phyloP scores from a whole-genome alignment of 768 basidiomycete species.

The Trametes cubensis region DNA sequence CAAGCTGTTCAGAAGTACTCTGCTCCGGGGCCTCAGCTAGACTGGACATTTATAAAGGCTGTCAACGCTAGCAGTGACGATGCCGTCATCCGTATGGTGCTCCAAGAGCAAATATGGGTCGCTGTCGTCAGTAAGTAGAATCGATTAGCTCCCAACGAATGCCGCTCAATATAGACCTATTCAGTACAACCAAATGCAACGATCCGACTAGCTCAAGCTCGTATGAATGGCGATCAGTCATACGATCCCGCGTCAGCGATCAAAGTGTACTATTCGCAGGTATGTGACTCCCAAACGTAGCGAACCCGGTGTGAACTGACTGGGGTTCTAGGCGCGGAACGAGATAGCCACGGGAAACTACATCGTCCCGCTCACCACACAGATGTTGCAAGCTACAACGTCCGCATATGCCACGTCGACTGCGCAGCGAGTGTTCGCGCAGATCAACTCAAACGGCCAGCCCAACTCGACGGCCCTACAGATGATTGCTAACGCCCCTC shows the following conservation, averaged over 20 bases:
- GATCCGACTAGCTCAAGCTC: slow-evolving; percentile 34
- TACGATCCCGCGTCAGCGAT: slow-evolving; percentile 42
- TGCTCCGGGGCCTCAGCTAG: slow-evolving; percentile 27
- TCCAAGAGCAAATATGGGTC: slow-evolving; percentile 45
- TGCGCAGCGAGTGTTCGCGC: slow-evolving; percentile 31
- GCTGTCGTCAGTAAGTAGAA: slow-evolving; percentile 41
- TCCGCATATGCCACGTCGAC: slow-evolving; percentile 28
- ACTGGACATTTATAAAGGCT: slow-evolving; percentile 29
- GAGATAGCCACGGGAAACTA: slow-evolving; percentile 45
- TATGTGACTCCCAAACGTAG: slow-evolving; percentile 2
- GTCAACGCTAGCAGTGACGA: slow-evolving; percentile 30
- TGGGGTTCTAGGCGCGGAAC: slow-evolving; percentile 35
- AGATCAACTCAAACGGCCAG: slow-evolving; percentile 30
- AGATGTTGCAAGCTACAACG: slow-evolving; percentile 30
- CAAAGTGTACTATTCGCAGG: slow-evolving; percentile 47
- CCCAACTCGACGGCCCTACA: slow-evolving; percentile 44
- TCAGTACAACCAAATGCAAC: slow-evolving; percentile 43
- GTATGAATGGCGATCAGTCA: slow-evolving; percentile 39
- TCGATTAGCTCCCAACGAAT: neutral
- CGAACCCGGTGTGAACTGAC: neutral
- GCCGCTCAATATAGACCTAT: neutral
- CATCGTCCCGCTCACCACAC: slow-evolving; percentile 40
- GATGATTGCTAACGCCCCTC: slow-evolving; percentile 42
- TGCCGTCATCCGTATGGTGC: slow-evolving; percentile 37
- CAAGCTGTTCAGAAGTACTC: slow-evolving; percentile 32